Conservation (phyloP, 2,329 filamentous ascomycete genomes). For the Neopestalotiopsis sp. region DNA sequence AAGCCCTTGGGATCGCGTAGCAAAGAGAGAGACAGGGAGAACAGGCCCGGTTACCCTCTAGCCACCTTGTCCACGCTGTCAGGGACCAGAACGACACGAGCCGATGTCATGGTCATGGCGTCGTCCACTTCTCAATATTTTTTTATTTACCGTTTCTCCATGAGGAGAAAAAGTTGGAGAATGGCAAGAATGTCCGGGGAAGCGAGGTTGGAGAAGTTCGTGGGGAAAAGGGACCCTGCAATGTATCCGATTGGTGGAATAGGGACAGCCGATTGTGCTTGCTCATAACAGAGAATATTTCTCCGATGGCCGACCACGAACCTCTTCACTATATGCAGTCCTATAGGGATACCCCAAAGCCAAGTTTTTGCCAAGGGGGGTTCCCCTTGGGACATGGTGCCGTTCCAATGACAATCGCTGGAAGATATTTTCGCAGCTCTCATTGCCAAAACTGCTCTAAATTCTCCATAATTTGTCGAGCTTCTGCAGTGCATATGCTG, state of each 20-base stretch:
- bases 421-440: neutral
- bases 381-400: neutral
- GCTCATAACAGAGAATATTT: conserved; percentile 18
- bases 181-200: neutral
- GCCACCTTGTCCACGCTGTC: neutral
- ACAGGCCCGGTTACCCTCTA: conserved; percentile 17
- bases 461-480: conserved; percentile 10
- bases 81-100: neutral
- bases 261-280: conserved; percentile 9
- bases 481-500: conserved; percentile 10
- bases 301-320: conserved; percentile 12
- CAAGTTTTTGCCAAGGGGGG: neutral
- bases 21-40: neutral
- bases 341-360: neutral
- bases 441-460: neutral
- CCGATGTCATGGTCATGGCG: neutral
- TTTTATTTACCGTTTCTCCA: neutral
- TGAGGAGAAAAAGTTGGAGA: conserved; percentile 20
- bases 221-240: conserved; percentile 6
- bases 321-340: neutral
- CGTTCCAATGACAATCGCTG: conserved; percentile 7
- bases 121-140: neutral
- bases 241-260: conserved; percentile 36
- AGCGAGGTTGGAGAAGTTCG: conserved; percentile 16
- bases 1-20: neutral